Percentiles rank a stretch among this genome's conserved stretches.
Evolutionary conservation across 2,329 filamentous ascomycete genomes (phyloP).

Genomic region (Colletotrichum liriopes): DNA sequence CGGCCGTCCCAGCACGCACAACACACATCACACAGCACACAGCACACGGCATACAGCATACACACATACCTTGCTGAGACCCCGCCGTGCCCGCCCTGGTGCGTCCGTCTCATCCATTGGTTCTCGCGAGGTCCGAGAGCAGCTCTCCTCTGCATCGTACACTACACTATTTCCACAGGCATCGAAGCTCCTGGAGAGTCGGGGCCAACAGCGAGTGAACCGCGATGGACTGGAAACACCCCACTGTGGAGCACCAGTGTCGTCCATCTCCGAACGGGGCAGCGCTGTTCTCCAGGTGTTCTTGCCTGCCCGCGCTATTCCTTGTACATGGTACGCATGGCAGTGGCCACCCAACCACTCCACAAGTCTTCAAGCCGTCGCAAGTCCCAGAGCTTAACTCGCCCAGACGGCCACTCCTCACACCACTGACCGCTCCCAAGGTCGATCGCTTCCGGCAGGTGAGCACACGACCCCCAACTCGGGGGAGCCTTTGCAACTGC

Average conservation of each 20-base stretch:
- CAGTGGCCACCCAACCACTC: slow-evolving; percentile 5
- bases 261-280: slow-evolving; percentile 7
- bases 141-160: background rate
- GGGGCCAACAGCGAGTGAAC: background rate
- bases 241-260: slow-evolving; percentile 24
- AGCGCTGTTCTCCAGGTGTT: slow-evolving; percentile 34
- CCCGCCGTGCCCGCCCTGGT: slow-evolving; percentile 27
- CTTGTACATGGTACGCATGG: slow-evolving; percentile 18
- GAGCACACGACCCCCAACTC: slow-evolving; percentile 32
- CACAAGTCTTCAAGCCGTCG: slow-evolving; percentile 12
- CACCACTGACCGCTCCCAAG: background rate
- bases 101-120: slow-evolving; percentile 22
- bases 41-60: background rate
- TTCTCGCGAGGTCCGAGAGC: slow-evolving; percentile 31
- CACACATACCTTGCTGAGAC: slow-evolving; percentile 29
- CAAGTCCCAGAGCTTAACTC: background rate
- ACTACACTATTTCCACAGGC: background rate
- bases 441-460: slow-evolving; percentile 30
- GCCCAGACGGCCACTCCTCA: background rate
- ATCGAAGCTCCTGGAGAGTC: background rate
- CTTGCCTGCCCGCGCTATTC: slow-evolving; percentile 33
- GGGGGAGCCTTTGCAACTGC: background rate
- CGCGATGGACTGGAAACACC: slow-evolving; percentile 7
- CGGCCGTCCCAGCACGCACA: slow-evolving; percentile 7
- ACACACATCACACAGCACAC: slow-evolving; percentile 13